Base-by-base conservation (phyloP, 169 alveolate genomes). In the Plasmodium adleri region DNA sequence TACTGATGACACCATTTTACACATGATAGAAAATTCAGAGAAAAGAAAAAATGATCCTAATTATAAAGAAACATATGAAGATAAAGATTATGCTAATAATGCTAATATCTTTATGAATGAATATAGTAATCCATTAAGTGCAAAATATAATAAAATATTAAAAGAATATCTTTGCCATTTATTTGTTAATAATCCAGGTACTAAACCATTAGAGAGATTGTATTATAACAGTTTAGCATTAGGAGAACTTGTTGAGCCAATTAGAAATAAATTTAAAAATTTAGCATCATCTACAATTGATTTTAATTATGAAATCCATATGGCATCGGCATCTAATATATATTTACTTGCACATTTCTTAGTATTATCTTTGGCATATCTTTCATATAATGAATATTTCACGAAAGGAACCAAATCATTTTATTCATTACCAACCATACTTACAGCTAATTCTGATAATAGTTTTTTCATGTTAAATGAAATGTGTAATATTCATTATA, bases 381-480 rank as follows among this genome's bases (percentile, higher is more conserved):
- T 83, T 70, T 83, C 85, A 10, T 83, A 52, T 63, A 71, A 83
- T 47, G 26, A 43, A 15, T 83, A 32, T 62, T 83, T 83, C 20
- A 63, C 60, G 2, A 45, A n/a, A 13, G 86, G 85, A 12, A 17
- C 47, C 20, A 83, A 83, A 68, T 63, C 86, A n/a, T 83, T 83
- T 70, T 83, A 83, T 70, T 70, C 91, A 47, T 68, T 83, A 17
- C 74, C 56, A 70, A 67, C 83, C 24, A 52, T 83, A 72, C 9
- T 83, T 26, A 20, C 71, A 20, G 91, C 73, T 28, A 83, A 83
- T 26, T 67, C 91, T 15, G 91, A 83, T 83, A 58, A 39, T 26
- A 22, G 74, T 17, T 83, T 83, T 56, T 83, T 83, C 63, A 83
- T 83, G 91, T 43, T n/a, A 12, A 83, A 83, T 45, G 91, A 83